A percentile compares a stretch with the other conserved stretches of the same genome.
Conservation (phyloP, 2,329 filamentous ascomycete genomes). For the Sclerotinia nivalis region DNA sequence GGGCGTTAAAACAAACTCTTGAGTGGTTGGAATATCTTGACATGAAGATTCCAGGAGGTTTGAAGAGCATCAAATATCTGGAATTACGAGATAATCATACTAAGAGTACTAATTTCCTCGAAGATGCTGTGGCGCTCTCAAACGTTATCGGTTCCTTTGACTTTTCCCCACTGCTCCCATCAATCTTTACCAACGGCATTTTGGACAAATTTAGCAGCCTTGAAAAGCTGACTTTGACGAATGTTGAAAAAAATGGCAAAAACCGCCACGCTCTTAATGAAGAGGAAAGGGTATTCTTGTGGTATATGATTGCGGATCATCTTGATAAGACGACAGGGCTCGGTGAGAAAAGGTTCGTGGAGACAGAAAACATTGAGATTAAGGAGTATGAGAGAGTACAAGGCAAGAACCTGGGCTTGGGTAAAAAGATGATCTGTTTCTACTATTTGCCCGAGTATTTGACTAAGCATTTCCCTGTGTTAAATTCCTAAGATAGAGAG, state of each 20-base stretch:
- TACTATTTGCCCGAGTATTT: background rate
- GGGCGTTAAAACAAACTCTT: background rate
- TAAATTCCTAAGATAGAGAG: no score
- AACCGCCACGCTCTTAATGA: background rate
- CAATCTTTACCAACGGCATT: no score
- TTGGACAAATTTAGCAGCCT: no score
- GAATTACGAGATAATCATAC: no score
- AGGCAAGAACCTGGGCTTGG: background rate
- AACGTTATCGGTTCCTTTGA: no score
- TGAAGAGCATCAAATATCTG: no score
- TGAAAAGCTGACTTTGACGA: background rate
- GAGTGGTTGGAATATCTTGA: background rate
- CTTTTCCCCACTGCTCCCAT: no score
- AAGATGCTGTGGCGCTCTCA: no score
- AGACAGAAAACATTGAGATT: background rate
- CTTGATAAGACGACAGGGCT: background rate
- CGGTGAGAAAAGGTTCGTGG: background rate
- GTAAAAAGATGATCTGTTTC: background rate
- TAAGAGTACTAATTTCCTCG: no score
- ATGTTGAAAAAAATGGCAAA: background rate
- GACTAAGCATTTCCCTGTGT: no score
- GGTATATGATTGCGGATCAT: background rate
- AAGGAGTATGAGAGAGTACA: background rate
- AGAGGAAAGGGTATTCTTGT: background rate
- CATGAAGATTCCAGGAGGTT: no score